Conservation (phyloP, 345 rosid species). For the Zanthoxylum bungeanum region DNA sequence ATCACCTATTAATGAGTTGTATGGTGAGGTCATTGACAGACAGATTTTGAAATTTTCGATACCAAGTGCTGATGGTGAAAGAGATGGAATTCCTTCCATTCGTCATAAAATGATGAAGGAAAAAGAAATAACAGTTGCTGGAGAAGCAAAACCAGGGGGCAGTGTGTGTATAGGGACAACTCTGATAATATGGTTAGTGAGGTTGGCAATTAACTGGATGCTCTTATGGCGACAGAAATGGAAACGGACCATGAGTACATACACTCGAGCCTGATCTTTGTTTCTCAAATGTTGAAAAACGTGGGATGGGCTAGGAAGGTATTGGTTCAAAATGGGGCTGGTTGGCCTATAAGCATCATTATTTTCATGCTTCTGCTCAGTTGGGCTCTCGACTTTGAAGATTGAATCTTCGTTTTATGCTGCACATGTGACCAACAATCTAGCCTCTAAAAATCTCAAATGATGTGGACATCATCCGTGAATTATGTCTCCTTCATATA, state of each 20-base stretch:
- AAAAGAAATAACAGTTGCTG: conserved; percentile 35
- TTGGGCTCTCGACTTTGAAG: too few species aligned
- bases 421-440: too few species aligned
- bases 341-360: too few species aligned
- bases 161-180: conserved; percentile 47
- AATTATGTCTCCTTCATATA: too few species aligned
- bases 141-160: conserved; percentile 35
- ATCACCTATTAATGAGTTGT: conserved; percentile 25
- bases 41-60: conserved; percentile 43
- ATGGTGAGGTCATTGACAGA: conserved; percentile 33
- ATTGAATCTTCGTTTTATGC: too few species aligned
- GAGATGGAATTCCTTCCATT: conserved; percentile 27
- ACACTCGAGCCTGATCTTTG: conserved; percentile 29
- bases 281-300: conserved; percentile 28
- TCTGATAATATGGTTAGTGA: conserved; percentile 84
- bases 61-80: conserved; percentile 33
- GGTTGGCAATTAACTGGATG: conserved; percentile 86
- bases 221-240: conserved; percentile 87
- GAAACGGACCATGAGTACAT: conserved; percentile 68
- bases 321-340: too few species aligned
- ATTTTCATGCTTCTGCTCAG: too few species aligned
- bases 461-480: too few species aligned
- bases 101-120: conserved; percentile 29
- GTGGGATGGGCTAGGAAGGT: too few species aligned
- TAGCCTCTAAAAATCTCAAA: too few species aligned